A percentile compares a stretch with the other conserved stretches of the same genome.
Conservation (phyloP, 2,329 filamentous ascomycete genomes). For the Colletotrichum truncatum region DNA sequence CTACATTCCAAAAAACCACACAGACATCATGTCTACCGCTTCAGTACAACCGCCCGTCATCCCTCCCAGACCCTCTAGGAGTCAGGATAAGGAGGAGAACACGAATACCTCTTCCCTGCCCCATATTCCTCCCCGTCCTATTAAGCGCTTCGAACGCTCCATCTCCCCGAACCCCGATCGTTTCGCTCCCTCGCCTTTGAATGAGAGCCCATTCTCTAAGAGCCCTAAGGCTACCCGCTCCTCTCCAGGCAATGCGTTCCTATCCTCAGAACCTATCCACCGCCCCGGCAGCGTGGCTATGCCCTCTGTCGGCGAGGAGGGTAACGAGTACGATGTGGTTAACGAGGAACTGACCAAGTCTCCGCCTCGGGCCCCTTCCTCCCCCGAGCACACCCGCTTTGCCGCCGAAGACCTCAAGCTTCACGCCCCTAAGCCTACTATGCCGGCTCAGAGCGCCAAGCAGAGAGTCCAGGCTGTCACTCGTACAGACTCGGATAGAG, state of each 20-base stretch:
- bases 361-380: slow-evolving; percentile 43
- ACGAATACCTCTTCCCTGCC: slow-evolving; percentile 56
- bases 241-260: slow-evolving; percentile 44
- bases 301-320: slow-evolving; percentile 89
- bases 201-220: slow-evolving; percentile 70
- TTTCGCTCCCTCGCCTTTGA: slow-evolving; percentile 87
- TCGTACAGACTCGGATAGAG: slow-evolving; percentile 88
- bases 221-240: slow-evolving; percentile 47
- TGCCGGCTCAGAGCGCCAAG: slow-evolving; percentile 83
- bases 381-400: slow-evolving; percentile 79
- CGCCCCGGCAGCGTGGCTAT: slow-evolving; percentile 82
- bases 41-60: slow-evolving; percentile 62
- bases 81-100: slow-evolving; percentile 54
- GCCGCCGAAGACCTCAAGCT: slow-evolving; percentile 85
- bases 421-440: slow-evolving; percentile 87
- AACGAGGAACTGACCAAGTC: slow-evolving; percentile 50
- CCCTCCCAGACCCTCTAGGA: slow-evolving; percentile 65
- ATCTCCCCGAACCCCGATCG: slow-evolving; percentile 80
- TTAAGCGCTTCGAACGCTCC: slow-evolving; percentile 77
- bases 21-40: slow-evolving; percentile 57
- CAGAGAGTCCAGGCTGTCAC: slow-evolving; percentile 86
- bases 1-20: slow-evolving; percentile 25
- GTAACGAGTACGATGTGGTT: slow-evolving; percentile 80
- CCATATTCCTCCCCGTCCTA: slow-evolving; percentile 81
- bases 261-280: slow-evolving; percentile 51